Base-by-base conservation (phyloP, 495 filamentous ascomycete species). In the Podospora didyma region DNA sequence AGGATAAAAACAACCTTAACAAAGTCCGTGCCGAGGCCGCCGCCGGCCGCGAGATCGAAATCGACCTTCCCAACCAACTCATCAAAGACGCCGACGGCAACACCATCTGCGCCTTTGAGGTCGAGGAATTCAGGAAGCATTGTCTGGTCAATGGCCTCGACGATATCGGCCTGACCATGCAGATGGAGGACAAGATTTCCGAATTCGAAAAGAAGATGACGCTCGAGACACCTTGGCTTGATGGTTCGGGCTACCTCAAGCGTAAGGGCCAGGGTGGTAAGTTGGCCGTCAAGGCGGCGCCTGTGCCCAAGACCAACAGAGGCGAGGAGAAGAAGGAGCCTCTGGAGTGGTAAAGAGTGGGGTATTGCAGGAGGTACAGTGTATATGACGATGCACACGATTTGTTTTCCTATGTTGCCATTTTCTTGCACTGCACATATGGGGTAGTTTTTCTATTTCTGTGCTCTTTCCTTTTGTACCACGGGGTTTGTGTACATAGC, bases 81-180 rank as follows among this genome's bases (percentile, higher is more conserved):
- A 86, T 98, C 76, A 90, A 86, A 62, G 85, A 91, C 60, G 82
- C 80, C 2, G 67, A 80, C 37, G 93, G 94, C 42, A 82, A 81
- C 55, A 80, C 80, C 64, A 75, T 98, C 39, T 86, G 83, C 62
- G 66, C 68, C 41, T 98, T 98, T 63, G 87, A 96, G 2, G 88
- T 96, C 28, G 93, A 97, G 57, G 80, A 82, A 64, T 98, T 97
- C 80, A 78, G 91, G 61, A 95, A 92, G 74, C 89, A 97, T 74
- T 98, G 94, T 68, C 76, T 98, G 35, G 75, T 96, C 58, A 96
- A 98, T 69, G 94, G 94, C 1, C 82, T 98, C 9, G 94, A 98
- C 72, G 94, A 98, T 62, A 97, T 98, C 60, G 94, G 92, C 49
- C 74, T 97, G 37, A 97, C 94, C 19, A 87, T 97, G 73, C 89